Conservation (phyloP, 2,329 filamentous ascomycete species). For the Penicillium hesseltinei region DNA sequence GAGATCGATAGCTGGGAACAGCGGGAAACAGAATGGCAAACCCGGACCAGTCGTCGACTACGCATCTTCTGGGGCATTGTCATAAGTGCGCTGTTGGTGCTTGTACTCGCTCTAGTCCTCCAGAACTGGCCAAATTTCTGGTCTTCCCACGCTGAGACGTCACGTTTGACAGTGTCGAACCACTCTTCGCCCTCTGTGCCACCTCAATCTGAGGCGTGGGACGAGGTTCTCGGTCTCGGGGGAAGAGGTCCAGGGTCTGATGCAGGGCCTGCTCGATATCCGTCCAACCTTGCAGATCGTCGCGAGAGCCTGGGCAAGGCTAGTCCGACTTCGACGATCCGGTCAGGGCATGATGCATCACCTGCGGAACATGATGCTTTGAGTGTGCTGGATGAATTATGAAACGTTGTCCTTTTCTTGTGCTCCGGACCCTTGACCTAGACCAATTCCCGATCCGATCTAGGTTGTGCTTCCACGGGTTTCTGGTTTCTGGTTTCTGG, state of each 20-base stretch:
- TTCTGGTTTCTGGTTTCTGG: neutral
- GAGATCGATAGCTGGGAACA: constrained; percentile 45
- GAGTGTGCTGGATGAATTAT: constrained; percentile 33
- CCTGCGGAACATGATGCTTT: constrained; percentile 27
- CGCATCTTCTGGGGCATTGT: constrained; percentile 40
- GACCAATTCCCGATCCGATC: neutral
- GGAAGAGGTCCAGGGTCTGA: neutral
- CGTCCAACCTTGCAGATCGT: constrained; percentile 23
- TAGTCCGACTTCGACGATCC: constrained; percentile 3
- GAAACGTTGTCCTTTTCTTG: constrained; percentile 2
- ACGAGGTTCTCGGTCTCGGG: neutral
- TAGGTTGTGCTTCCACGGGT: neutral
- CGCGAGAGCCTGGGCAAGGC: constrained; percentile 13
- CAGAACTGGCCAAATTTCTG: constrained; percentile 24
- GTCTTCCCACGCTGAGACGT: neutral
- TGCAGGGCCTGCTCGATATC: constrained; percentile 14
- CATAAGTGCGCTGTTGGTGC: constrained; percentile 25
- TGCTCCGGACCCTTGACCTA: neutral
- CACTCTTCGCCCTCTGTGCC: constrained; percentile 12
- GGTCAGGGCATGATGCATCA: neutral
- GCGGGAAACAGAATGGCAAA: constrained; percentile 44
- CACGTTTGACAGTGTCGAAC: constrained; percentile 14
- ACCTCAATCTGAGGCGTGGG: constrained; percentile 8
- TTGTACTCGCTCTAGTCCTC: constrained; percentile 31
- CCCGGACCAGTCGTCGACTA: constrained; percentile 37